phyloP scores from a whole-genome alignment of 495 filamentous ascomycete genomes.

The Penicillium robsamsonii region DNA sequence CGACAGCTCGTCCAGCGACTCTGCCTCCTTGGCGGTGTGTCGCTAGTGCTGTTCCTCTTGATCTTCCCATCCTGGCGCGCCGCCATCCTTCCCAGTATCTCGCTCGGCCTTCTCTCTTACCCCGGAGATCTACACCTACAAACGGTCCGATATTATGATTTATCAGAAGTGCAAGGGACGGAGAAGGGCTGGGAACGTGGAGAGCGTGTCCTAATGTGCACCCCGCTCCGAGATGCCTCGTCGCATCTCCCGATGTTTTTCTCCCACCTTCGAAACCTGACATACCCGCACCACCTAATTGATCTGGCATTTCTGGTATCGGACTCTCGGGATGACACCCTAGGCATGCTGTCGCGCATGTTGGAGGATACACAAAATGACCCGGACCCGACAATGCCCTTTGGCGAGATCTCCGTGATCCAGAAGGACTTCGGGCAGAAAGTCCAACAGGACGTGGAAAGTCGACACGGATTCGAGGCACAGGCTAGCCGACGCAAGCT shows the following conservation, averaged over 20 bases:
- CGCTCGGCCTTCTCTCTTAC: conserved; percentile 68
- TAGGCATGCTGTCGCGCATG: conserved; percentile 68
- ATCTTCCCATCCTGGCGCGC: conserved; percentile 68
- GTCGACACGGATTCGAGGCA: conserved; percentile 94
- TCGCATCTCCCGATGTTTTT: conserved; percentile 98
- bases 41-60: conserved; percentile 65
- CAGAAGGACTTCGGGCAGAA: conserved; percentile 99
- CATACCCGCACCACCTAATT: conserved; percentile 94
- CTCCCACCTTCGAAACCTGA: conserved; percentile 90
- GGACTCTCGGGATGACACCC: conserved; percentile 90
- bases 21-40: conserved; percentile 46
- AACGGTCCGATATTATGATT: conserved; percentile 95
- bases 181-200: conserved; percentile 91
- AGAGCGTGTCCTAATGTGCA: conserved; percentile 93
- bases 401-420: conserved; percentile 95
- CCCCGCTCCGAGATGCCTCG: conserved; percentile 89
- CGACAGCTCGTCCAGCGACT: conserved; percentile 71
- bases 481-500: conserved; percentile 91
- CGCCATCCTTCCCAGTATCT: conserved; percentile 57
- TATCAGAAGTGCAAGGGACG: conserved; percentile 84
- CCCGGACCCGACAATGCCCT: conserved; percentile 72
- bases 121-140: conserved; percentile 75
- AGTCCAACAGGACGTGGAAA: conserved; percentile 97
- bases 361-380: conserved; percentile 80
- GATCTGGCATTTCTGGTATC: conserved; percentile 97